These are phyloP conservation scores for Kalmusia sp. DNA, from an alignment of 2,329 filamentous ascomycete genomes.

Conservation along the genomic window DNA sequence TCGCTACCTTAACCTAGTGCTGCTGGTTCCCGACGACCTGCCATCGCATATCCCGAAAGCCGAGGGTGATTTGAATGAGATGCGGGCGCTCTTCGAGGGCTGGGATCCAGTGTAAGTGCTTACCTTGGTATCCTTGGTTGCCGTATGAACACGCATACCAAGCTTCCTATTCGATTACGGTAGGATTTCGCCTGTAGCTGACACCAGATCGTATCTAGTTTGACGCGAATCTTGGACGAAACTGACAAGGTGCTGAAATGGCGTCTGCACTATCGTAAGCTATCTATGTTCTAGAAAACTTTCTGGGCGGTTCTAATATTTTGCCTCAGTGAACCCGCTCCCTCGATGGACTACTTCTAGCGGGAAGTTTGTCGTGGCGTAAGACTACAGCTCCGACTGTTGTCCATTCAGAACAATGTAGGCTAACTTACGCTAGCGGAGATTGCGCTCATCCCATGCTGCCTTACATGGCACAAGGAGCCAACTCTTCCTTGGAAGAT, in stretches of 20 bases:
- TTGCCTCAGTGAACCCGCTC: no score
- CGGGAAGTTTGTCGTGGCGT: not conserved
- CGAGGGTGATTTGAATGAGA: conserved; percentile 63
- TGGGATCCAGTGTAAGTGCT: conserved; percentile 75
- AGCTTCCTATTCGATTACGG: no score
- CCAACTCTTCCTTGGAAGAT: conserved; percentile 72
- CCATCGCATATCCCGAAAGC: conserved; percentile 58
- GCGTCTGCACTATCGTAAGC: conserved; percentile 64
- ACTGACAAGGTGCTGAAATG: conserved; percentile 65
- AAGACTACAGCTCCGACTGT: not conserved
- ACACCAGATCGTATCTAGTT: no score
- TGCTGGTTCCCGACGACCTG: conserved; percentile 67
- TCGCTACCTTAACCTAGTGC: conserved; percentile 67
- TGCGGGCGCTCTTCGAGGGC: conserved; percentile 61
- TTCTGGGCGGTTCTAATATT: no score
- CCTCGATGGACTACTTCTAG: no score
- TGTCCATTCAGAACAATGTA: not conserved
- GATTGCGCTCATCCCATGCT: conserved; percentile 45
- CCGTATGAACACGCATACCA: no score
- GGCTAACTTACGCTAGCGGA: conserved; percentile 17
- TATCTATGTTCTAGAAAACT: not conserved
- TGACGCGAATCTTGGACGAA: conserved; percentile 46
- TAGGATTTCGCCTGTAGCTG: no score
- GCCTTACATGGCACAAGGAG: conserved; percentile 52
- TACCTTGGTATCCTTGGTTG: no score